Percentiles rank a stretch among this genome's conserved stretches.
Evolutionary conservation across 768 basidiomycete genomes (phyloP).

Genomic region (Rhodotorula graminis): DNA sequence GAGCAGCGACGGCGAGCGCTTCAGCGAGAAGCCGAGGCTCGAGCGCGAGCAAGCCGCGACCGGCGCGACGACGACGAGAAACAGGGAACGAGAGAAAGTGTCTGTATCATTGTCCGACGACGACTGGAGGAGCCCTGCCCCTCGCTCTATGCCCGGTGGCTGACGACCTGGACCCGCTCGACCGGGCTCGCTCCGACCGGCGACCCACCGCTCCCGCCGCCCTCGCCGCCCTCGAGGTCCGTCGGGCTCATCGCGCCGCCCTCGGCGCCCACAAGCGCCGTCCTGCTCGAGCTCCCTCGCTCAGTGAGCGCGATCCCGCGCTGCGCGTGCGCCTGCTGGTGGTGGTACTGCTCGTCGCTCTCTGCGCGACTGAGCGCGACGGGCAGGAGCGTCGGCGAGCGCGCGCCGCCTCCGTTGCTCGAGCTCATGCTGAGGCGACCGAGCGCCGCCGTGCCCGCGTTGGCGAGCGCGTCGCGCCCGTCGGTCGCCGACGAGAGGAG

Average conservation of each 20-base stretch:
- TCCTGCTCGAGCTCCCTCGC: not conserved
- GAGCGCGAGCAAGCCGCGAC: too few relatives aligned
- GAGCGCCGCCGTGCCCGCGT: constrained; percentile 3
- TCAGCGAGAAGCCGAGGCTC: too few relatives aligned
- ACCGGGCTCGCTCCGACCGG: not conserved
- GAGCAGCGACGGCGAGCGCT: not conserved
- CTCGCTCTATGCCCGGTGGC: not conserved
- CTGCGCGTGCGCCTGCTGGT: too few relatives aligned
- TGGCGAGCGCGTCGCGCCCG: not conserved
- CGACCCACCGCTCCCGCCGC: not conserved
- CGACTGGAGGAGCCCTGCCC: too few relatives aligned
- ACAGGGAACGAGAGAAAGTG: not conserved
- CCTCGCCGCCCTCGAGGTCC: not conserved
- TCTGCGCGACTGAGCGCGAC: not conserved
- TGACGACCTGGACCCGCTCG: not conserved
- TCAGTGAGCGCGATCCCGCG: not conserved
- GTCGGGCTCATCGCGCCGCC: not conserved
- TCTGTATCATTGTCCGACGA: not conserved
- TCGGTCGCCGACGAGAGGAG: constrained; percentile 1
- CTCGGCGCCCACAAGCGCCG: not conserved
- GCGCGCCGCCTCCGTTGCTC: not conserved
- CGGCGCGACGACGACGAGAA: too few relatives aligned
- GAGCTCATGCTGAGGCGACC: constrained; percentile 3
- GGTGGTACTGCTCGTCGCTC: not conserved
- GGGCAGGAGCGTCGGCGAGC: not conserved